Evolutionary conservation across 371 early-diverging fungal genomes (phyloP).

Genomic region (Circinella umbellata): DNA sequence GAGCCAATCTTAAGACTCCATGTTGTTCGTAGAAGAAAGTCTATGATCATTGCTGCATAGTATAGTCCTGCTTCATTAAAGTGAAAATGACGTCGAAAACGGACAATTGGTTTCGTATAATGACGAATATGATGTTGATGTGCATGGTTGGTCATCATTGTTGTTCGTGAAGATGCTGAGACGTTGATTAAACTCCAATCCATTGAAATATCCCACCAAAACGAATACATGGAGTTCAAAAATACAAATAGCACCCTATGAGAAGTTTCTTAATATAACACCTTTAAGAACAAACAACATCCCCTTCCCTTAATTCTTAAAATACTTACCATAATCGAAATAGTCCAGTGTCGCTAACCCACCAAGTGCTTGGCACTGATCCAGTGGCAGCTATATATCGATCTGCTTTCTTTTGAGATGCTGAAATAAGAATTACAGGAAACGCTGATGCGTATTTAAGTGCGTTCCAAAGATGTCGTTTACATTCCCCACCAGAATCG

Average conservation of each 20-base stretch:
- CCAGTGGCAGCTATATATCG: slow-evolving; percentile 38
- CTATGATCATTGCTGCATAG: slow-evolving; percentile 72
- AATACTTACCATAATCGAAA: slow-evolving; percentile 46
- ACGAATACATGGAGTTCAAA: slow-evolving; percentile 89
- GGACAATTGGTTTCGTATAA: slow-evolving; percentile 33
- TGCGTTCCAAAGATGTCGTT: slow-evolving; percentile 86
- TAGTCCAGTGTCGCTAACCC: slow-evolving; percentile 41
- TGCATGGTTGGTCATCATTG: slow-evolving; percentile 11
- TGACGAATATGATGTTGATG: slow-evolving; percentile 20
- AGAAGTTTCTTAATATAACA: not conserved
- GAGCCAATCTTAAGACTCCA: slow-evolving; percentile 86
- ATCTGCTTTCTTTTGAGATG: slow-evolving; percentile 62
- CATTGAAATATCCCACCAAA: slow-evolving; percentile 94
- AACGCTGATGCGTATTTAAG: slow-evolving; percentile 83
- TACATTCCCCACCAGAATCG: slow-evolving; percentile 44
- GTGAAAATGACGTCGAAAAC: slow-evolving; percentile 67
- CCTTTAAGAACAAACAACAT: too few relatives aligned
- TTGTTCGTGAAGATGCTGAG: slow-evolving; percentile 8
- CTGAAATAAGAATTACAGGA: slow-evolving; percentile 83
- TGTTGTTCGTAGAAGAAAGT: slow-evolving; percentile 81
- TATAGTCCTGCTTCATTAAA: slow-evolving; percentile 70
- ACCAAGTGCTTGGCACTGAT: slow-evolving; percentile 42
- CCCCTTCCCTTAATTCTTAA: not conserved
- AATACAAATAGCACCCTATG: slow-evolving; percentile 77
- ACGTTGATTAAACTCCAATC: slow-evolving; percentile 83